These are phyloP conservation scores for Pseudohyphozyma bogoriensis DNA, from an alignment of 768 basidiomycete genomes.

Conservation along the genomic window DNA sequence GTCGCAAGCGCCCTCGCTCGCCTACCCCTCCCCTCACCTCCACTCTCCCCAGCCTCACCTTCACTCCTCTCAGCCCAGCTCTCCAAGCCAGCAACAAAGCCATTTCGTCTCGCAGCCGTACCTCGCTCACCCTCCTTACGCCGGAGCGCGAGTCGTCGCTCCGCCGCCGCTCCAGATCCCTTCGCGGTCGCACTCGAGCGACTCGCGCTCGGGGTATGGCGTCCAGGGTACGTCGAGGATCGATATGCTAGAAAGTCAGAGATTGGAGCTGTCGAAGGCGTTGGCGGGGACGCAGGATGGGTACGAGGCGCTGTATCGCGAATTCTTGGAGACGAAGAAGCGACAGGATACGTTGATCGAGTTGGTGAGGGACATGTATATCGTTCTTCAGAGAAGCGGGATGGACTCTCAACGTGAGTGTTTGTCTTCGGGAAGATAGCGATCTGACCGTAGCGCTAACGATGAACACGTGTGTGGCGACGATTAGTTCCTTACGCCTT, in stretches of 20 bases:
- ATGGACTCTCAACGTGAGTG: neutral
- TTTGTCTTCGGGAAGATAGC: neutral
- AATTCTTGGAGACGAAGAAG: neutral
- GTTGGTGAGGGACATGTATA: neutral
- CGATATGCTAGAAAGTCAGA: neutral
- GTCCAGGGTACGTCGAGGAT: too few relatives aligned
- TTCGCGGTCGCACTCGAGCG: too few relatives aligned
- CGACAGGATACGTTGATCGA: neutral
- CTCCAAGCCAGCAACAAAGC: too few relatives aligned
- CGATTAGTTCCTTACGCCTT: neutral
- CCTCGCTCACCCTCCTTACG: too few relatives aligned
- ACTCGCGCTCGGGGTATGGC: too few relatives aligned
- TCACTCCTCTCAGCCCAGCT: too few relatives aligned
- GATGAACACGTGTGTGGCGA: too few relatives aligned
- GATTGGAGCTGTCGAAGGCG: neutral
- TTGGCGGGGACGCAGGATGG: neutral
- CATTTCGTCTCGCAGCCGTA: too few relatives aligned
- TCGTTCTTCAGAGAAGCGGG: neutral
- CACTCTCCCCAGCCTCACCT: too few relatives aligned
- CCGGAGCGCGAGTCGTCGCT: neutral
- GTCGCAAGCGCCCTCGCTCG: neutral
- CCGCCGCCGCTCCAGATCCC: neutral
- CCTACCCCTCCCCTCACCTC: too few relatives aligned
- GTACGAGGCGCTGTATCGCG: constrained; percentile 1
- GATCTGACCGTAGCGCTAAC: neutral